phyloP scores from a whole-genome alignment of 1,284 basidiomycete genomes.

The Puccinia horiana region DNA sequence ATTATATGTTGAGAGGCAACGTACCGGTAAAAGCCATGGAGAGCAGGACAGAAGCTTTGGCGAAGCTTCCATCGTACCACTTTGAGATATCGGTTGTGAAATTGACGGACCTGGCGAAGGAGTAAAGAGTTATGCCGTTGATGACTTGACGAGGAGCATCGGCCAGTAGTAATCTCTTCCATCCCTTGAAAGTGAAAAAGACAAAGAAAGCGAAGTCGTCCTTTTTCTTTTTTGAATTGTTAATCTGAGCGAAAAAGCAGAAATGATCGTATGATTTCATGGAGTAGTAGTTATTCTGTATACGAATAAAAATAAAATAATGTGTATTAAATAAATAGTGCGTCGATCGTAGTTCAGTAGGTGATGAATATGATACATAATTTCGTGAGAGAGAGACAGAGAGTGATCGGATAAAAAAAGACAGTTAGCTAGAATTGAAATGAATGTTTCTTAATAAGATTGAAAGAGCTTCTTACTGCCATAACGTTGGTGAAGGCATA shows the following conservation, averaged over 20 bases:
- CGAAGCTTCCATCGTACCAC: conserved; percentile 61
- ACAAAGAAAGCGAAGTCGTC: conserved; percentile 98
- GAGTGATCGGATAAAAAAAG: not conserved
- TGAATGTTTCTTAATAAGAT: conserved; percentile 80
- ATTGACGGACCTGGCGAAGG: conserved; percentile 78
- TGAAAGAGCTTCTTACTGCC: conserved; percentile 62
- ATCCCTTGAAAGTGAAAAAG: conserved; percentile 99
- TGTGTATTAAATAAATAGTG: no score
- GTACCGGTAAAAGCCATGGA: conserved; percentile 78
- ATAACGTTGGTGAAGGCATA: conserved; percentile 96
- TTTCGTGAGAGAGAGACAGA: not conserved
- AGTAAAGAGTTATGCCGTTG: conserved; percentile 89
- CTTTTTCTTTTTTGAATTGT: conserved; percentile 89
- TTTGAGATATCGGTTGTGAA: conserved; percentile 68
- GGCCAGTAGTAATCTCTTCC: conserved; percentile 90
- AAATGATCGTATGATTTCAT: conserved; percentile 91
- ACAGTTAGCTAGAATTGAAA: not conserved
- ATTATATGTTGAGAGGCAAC: not conserved
- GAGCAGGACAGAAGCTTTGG: conserved; percentile 62
- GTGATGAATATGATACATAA: conserved; percentile 25
- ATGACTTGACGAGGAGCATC: conserved; percentile 98
- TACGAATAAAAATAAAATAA: not conserved
- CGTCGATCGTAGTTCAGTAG: no score
- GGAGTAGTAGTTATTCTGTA: conserved; percentile 53
- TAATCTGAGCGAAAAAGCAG: conserved; percentile 96